Evolutionary conservation across 2,329 filamentous ascomycete species (phyloP).

Genomic region (Colletotrichum lindemuthianum): DNA sequence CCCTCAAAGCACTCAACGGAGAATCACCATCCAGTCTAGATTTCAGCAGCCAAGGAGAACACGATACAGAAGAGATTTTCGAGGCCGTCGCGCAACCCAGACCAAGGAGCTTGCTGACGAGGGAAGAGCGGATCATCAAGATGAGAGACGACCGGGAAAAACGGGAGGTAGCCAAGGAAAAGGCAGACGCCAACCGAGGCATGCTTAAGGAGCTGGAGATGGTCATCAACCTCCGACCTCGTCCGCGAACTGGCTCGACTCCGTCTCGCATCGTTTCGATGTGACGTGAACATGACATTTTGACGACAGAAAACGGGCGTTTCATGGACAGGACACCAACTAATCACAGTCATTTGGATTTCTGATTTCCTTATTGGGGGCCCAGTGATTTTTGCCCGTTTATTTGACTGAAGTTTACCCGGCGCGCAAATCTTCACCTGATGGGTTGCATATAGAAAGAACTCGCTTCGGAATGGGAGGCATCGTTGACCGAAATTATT

Average conservation of each 20-base stretch:
- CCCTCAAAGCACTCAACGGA: slow-evolving; percentile 77
- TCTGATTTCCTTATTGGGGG: slow-evolving; percentile 1
- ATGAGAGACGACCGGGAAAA: slow-evolving; percentile 87
- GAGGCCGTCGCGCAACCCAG: slow-evolving; percentile 84
- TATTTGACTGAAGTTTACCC: slow-evolving; percentile 18
- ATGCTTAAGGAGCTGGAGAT: slow-evolving; percentile 96
- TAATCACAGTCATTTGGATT: slow-evolving; percentile 33
- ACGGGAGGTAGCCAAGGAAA: slow-evolving; percentile 77
- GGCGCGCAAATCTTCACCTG: slow-evolving; percentile 12
- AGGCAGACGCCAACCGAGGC: slow-evolving; percentile 81
- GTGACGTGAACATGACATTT: slow-evolving; percentile 45
- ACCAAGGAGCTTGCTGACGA: slow-evolving; percentile 75
- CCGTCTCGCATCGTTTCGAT: slow-evolving; percentile 54
- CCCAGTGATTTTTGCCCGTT: background rate
- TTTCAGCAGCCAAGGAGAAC: slow-evolving; percentile 65
- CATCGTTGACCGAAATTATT: slow-evolving; percentile 15
- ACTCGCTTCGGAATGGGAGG: slow-evolving; percentile 1
- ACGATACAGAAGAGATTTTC: slow-evolving; percentile 82
- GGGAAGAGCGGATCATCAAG: slow-evolving; percentile 87
- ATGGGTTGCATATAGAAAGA: slow-evolving; percentile 28
- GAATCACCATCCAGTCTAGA: slow-evolving; percentile 65
- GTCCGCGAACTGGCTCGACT: slow-evolving; percentile 49
- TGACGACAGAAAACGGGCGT: slow-evolving; percentile 32
- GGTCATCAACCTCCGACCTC: slow-evolving; percentile 73
- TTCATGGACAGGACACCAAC: slow-evolving; percentile 18